phyloP scores from a whole-genome alignment of 805 yeast genomes.

The Candida oleophila region DNA sequence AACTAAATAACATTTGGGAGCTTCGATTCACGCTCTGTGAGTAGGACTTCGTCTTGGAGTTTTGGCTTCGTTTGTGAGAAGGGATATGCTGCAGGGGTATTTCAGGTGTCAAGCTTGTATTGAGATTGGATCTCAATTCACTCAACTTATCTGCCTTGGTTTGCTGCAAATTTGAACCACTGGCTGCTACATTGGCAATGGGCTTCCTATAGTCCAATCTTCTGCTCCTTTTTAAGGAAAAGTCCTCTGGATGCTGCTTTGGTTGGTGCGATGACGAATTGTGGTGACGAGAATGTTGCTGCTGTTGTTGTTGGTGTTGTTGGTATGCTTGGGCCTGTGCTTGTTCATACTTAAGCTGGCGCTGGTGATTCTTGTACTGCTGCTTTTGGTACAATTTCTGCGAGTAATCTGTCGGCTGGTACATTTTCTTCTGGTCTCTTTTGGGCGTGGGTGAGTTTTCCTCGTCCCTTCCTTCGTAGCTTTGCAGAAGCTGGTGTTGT shows the following conservation, averaged over 20 bases:
- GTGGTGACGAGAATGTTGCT: conserved; percentile 1
- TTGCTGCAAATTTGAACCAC: conserved; percentile 24
- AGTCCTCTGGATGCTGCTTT: conserved; percentile 13
- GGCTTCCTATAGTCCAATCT: conserved; percentile 40
- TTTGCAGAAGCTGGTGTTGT: conserved; percentile 2
- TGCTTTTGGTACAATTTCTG: not conserved
- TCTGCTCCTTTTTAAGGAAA: conserved; percentile 37
- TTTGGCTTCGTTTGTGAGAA: conserved; percentile 3
- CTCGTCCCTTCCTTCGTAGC: not conserved
- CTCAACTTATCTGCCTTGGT: conserved; percentile 20
- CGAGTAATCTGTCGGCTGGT: not conserved
- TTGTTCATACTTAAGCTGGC: not conserved
- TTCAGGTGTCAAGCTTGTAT: conserved; percentile 6
- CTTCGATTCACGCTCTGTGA: conserved; percentile 19
- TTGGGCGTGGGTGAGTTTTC: not conserved
- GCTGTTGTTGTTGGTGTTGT: conserved; percentile 4
- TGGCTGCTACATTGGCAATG: conserved; percentile 8
- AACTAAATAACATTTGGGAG: conserved; percentile 37
- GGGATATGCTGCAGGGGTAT: conserved; percentile 15
- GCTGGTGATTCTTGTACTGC: not conserved
- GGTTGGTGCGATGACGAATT: conserved; percentile 1
- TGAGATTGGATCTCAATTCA: conserved; percentile 19
- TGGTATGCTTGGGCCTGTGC: not conserved
- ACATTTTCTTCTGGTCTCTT: not conserved
- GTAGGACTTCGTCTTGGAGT: conserved; percentile 5